These are phyloP conservation scores for Solanum chilense DNA, from an alignment of 257 asterid genomes.

Conservation along the genomic window DNA sequence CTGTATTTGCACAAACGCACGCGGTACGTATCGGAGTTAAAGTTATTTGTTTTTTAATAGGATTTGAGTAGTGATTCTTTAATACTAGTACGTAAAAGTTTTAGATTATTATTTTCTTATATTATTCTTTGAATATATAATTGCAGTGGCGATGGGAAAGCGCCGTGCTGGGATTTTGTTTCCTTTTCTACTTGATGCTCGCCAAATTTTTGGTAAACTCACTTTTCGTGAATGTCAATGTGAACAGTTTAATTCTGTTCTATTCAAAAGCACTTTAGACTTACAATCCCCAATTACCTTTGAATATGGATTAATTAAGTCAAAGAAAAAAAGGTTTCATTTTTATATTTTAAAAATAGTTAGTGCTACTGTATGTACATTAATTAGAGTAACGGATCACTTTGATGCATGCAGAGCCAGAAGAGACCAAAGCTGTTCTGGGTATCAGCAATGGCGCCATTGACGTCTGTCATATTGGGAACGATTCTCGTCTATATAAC, in stretches of 20 bases:
- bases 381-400: background rate
- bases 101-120: background rate
- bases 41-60: background rate
- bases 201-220: conserved; percentile 73
- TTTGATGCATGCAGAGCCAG: conserved; percentile 55
- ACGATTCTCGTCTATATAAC: conserved; percentile 70
- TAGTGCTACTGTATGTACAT: background rate
- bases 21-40: conserved; percentile 17
- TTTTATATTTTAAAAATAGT: background rate
- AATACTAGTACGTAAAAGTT: background rate
- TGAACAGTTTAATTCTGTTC: background rate
- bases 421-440: conserved; percentile 65
- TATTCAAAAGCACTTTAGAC: background rate
- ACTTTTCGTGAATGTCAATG: background rate
- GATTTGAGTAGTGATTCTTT: background rate
- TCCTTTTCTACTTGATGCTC: conserved; percentile 77
- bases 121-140: background rate
- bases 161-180: conserved; percentile 70
- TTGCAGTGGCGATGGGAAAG: conserved; percentile 99
- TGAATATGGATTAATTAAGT: background rate
- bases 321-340: background rate
- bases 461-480: conserved; percentile 70
- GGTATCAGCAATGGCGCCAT: conserved; percentile 94
- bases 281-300: background rate
- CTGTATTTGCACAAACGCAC: conserved; percentile 76